Percentiles rank a stretch among this genome's conserved stretches.
Evolutionary conservation across 768 basidiomycete genomes (phyloP).

Genomic region (Leccinellum luteum): DNA sequence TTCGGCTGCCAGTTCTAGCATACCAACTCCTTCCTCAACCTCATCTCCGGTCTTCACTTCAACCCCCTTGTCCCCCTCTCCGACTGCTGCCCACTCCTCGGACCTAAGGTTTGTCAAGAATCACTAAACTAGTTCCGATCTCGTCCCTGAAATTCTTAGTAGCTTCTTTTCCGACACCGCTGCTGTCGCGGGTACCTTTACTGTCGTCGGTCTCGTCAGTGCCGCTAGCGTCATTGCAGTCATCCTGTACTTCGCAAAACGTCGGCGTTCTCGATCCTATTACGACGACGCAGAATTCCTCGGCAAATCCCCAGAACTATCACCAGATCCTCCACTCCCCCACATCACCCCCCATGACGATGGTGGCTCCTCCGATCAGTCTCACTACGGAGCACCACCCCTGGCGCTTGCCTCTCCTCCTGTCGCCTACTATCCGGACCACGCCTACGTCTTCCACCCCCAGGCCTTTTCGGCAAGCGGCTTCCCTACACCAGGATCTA

Average conservation of each 20-base stretch:
- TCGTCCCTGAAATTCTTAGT: neutral
- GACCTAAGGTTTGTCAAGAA: constrained; percentile 19
- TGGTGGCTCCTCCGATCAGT: constrained; percentile 18
- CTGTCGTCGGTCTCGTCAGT: constrained; percentile 38
- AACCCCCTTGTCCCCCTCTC: constrained; percentile 9
- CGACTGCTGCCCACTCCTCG: constrained; percentile 13
- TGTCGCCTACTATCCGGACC: constrained; percentile 23
- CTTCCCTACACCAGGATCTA: constrained; percentile 2
- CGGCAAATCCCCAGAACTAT: constrained; percentile 17
- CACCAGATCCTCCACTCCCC: constrained; percentile 10
- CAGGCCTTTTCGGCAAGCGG: constrained; percentile 4
- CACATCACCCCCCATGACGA: constrained; percentile 14
- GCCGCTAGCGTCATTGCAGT: constrained; percentile 32
- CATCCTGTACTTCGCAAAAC: constrained; percentile 28
- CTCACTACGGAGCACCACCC: constrained; percentile 20
- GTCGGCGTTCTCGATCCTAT: constrained; percentile 23
- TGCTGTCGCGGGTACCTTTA: constrained; percentile 47
- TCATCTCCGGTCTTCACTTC: neutral
- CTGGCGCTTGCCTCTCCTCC: constrained; percentile 16
- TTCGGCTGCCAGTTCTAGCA: neutral
- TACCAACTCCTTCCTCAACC: neutral
- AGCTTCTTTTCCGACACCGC: constrained; percentile 49
- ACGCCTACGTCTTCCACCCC: constrained; percentile 13
- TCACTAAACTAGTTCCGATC: neutral
- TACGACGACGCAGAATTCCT: constrained; percentile 32